phyloP scores from a whole-genome alignment of 2,329 filamentous ascomycete genomes.

The Aspergillus felis region DNA sequence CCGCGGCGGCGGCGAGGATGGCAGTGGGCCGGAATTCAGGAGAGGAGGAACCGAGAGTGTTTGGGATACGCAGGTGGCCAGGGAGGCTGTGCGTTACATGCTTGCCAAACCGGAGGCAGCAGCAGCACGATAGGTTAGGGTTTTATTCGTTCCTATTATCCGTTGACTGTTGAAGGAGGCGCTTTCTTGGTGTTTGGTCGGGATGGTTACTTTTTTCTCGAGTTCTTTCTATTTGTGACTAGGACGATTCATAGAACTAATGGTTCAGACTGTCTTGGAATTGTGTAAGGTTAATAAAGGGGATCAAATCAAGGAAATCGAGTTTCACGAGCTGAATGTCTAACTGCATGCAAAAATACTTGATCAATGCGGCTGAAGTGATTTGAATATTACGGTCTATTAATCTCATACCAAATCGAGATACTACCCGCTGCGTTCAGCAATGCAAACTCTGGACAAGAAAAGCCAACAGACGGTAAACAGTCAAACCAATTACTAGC shows the following conservation, averaged over 20 bases:
- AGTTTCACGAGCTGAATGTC: not conserved
- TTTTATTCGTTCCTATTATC: constrained; percentile 17
- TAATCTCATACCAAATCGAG: not conserved
- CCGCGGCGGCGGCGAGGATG: constrained; percentile 55
- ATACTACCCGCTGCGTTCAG: not conserved
- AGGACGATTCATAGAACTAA: not conserved
- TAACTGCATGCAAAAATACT: not conserved
- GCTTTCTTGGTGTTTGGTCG: constrained; percentile 4
- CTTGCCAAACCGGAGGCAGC: constrained; percentile 47
- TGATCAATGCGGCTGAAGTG: not conserved
- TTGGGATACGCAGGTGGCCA: constrained; percentile 60
- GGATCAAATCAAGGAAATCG: not conserved
- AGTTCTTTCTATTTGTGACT: not conserved
- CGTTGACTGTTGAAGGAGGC: constrained; percentile 3
- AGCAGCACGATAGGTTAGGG: constrained; percentile 18
- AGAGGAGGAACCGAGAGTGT: constrained; percentile 55
- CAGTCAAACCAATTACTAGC: not conserved
- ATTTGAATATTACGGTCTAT: not conserved
- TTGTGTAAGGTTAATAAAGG: not conserved
- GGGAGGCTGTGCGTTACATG: constrained; percentile 60
- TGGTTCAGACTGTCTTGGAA: not conserved
- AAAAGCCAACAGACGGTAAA: not conserved
- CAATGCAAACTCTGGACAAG: not conserved
- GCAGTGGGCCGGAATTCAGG: constrained; percentile 42
- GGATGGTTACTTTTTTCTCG: not conserved